phyloP scores from a whole-genome alignment of 805 yeast species.

The Pichia nakasei region DNA sequence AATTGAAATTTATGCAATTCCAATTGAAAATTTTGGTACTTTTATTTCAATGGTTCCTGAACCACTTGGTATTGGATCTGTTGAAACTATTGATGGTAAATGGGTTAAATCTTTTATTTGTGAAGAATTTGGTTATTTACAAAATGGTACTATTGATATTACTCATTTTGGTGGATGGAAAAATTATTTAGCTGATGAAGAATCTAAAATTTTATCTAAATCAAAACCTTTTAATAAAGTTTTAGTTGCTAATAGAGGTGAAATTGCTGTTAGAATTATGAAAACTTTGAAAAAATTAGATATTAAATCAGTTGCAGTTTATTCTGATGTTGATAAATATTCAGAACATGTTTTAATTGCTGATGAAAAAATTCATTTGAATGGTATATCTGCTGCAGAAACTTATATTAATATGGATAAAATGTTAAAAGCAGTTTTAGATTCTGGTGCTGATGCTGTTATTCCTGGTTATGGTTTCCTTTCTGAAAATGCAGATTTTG shows the following conservation, averaged over 20 bases:
- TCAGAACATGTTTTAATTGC: conserved; percentile 81
- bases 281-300: conserved; percentile 75
- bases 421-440: conserved; percentile 77
- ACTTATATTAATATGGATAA: conserved; percentile 83
- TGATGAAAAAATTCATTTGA: conserved; percentile 70
- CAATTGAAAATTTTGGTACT: conserved; percentile 66
- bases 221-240: conserved; percentile 70
- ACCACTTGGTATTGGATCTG: conserved; percentile 92
- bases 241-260: conserved; percentile 96
- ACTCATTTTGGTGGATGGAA: conserved; percentile 90
- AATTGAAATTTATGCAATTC: conserved; percentile 79
- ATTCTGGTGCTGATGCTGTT: conserved; percentile 84
- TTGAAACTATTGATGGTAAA: conserved; percentile 70
- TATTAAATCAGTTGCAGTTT: conserved; percentile 77
- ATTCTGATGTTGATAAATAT: conserved; percentile 83
- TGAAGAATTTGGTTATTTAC: conserved; percentile 78
- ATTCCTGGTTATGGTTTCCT: conserved; percentile 97
- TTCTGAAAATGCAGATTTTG: conserved; percentile 93
- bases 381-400: conserved; percentile 82
- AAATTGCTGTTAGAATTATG: conserved; percentile 91
- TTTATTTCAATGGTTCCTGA: conserved; percentile 86
- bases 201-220: conserved; percentile 18
- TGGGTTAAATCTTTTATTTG: conserved; percentile 92
- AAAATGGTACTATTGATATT: conserved; percentile 67
- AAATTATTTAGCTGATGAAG: conserved; percentile 36